Evolutionary conservation across 345 rosid species (phyloP), one percentile per base, ranked within the genome.

Genomic region (Euclidium syriacum): DNA sequence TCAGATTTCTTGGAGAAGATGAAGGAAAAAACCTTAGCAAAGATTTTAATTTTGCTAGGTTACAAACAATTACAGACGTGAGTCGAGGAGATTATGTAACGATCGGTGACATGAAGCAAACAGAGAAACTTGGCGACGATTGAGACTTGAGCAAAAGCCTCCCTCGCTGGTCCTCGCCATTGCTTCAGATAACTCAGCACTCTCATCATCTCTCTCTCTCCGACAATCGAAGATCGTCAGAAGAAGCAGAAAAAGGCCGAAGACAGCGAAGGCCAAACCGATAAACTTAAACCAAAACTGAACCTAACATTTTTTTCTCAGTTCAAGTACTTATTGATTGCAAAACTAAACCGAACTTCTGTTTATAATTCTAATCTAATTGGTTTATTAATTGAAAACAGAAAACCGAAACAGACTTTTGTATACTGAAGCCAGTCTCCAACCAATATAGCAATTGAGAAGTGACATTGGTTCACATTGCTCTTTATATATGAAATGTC

Each of bases 91-190:
- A 71, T 62, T 51, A 85, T 12, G 73, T 79, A 85, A 71, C 77
- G 60, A 71, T 78, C 69, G n/a, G 86, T 77, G 71, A 85, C 80
- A 65, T 88, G 86, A 46, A 83, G 74, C 55, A 79, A 75, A 48
- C 86, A 74, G 62, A 74, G 70, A 42, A 74, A 63, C 22, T 64
- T 74, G 40, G 57, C 56, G 4, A 74, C 48, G 6, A 46, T 32
- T 48, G 51, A 38, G 36, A 22, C 34, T 58, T 66, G 64, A 16
- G 29, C 44, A 36, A 53, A 44, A 6, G 83, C 84, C 61, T 77
- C 91, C 52, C 57, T 78, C 0, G 64, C 81, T 10, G 75, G 35
- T 51, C 38, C 56, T 65, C 58, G 58, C 83, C 85, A 84, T 58
- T 41, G 67, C 17, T 58, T 70, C 59, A 76, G 48, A 42, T 26